phyloP scores from a whole-genome alignment of 2,329 filamentous ascomycete genomes.

The Nigrospora oryzae region DNA sequence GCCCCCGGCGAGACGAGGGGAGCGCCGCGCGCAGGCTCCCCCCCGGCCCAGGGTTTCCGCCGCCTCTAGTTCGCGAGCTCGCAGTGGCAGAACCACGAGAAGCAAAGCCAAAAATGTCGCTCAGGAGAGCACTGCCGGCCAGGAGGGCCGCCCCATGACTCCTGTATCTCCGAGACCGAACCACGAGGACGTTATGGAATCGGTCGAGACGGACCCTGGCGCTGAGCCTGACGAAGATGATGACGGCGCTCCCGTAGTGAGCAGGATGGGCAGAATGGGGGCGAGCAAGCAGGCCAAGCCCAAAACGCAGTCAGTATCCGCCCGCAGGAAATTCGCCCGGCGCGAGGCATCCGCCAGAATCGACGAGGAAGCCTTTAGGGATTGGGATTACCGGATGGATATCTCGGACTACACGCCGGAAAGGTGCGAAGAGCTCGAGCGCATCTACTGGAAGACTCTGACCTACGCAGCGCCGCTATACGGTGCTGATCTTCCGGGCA shows the following conservation, averaged over 20 bases:
- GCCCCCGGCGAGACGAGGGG: conserved; percentile 82
- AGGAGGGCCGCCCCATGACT: conserved; percentile 48
- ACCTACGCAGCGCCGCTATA: conserved; percentile 94
- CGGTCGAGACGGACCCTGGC: conserved; percentile 39
- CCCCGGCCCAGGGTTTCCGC: conserved; percentile 36
- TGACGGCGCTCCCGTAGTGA: conserved; percentile 29
- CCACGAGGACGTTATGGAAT: conserved; percentile 29
- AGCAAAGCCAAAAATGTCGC: conserved; percentile 27
- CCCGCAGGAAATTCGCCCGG: conserved; percentile 77
- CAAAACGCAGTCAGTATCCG: conserved; percentile 69
- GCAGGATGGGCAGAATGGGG: conserved; percentile 38
- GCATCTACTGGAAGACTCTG: conserved; percentile 93
- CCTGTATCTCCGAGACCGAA: conserved; percentile 45
- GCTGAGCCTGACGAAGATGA: conserved; percentile 38
- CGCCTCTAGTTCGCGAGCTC: conserved; percentile 23
- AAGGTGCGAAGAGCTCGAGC: conserved; percentile 88
- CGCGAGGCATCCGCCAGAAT: conserved; percentile 70
- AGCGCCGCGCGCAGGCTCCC: conserved; percentile 57
- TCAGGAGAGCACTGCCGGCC: conserved; percentile 26
- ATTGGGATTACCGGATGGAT: conserved; percentile 85
- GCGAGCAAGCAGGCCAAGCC: conserved; percentile 41
- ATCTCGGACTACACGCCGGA: conserved; percentile 84
- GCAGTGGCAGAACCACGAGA: conserved; percentile 30
- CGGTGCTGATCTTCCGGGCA: conserved; percentile 92
- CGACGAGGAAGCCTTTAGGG: conserved; percentile 83